phyloP scores from a whole-genome alignment of 2,329 filamentous ascomycete species.

The Cylindrodendrum hubeiense region DNA sequence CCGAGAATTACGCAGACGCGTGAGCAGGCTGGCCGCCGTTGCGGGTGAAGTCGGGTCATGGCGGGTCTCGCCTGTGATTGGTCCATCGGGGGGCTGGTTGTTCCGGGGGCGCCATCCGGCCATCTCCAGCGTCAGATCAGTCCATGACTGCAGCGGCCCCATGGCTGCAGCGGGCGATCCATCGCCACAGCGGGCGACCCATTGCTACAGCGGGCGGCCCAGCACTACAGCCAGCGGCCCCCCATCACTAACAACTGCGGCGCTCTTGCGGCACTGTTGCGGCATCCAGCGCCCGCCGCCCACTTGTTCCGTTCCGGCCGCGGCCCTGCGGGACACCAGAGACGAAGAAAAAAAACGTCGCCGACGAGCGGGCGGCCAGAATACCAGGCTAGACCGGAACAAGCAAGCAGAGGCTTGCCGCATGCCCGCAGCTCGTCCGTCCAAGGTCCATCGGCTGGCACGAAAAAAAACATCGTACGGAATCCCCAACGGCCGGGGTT shows the following conservation, averaged over 20 bases:
- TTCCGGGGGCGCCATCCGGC: neutral
- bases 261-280: no score
- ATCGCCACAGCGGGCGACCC: no score
- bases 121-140: neutral
- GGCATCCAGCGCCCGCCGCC: no score
- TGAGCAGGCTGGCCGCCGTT: slow-evolving; percentile 31
- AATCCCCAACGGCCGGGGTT: neutral
- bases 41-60: slow-evolving; percentile 53
- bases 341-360: neutral
- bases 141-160: neutral
- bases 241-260: no score
- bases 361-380: neutral
- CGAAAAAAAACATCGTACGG: slow-evolving; percentile 1
- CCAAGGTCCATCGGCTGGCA: slow-evolving; percentile 6
- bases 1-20: slow-evolving; percentile 49
- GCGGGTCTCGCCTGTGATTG: slow-evolving; percentile 17
- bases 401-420: slow-evolving; percentile 1
- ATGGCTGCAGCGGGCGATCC: no score
- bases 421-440: slow-evolving; percentile 11
- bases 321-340: neutral
- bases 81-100: neutral
- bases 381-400: slow-evolving; percentile 9
- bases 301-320: neutral
- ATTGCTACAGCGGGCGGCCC: no score
- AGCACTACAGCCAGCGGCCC: no score